Percentiles rank a stretch among this genome's conserved stretches.
phyloP scores from a whole-genome alignment of 78 protist species.

The Diacronema lutheri region DNA sequence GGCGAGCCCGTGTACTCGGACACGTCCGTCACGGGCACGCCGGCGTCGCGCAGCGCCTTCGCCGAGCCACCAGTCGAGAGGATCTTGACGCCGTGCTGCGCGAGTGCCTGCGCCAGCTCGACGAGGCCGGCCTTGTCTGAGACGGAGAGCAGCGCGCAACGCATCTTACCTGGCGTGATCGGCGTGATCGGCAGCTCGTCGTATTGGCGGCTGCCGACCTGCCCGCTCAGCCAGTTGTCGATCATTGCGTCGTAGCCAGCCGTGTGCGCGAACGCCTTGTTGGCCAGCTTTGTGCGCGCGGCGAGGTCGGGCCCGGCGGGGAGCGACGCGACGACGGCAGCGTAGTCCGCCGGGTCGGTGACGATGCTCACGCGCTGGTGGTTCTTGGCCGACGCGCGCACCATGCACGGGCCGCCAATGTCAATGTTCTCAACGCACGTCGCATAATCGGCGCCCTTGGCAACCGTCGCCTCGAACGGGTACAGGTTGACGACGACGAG shows the following conservation, averaged over 20 bases:
- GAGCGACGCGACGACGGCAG: neutral
- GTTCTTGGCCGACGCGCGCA: slow-evolving; percentile 50
- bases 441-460: slow-evolving; percentile 38
- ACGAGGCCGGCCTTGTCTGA: slow-evolving; percentile 42
- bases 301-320: slow-evolving; percentile 5
- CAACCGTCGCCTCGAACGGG: slow-evolving; percentile 52
- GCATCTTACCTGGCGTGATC: too few relatives aligned
- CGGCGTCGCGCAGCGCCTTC: slow-evolving; percentile 49
- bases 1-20: slow-evolving; percentile 45
- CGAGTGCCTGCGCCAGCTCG: slow-evolving; percentile 30
- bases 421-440: slow-evolving; percentile 54
- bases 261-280: slow-evolving; percentile 45
- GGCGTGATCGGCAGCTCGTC: too few relatives aligned
- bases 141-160: slow-evolving; percentile 43
- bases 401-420: slow-evolving; percentile 57
- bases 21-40: slow-evolving; percentile 32
- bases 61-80: slow-evolving; percentile 61
- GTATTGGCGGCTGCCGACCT: too few relatives aligned
- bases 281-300: slow-evolving; percentile 16
- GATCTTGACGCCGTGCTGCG: neutral
- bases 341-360: slow-evolving; percentile 17
- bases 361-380: slow-evolving; percentile 28
- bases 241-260: slow-evolving; percentile 47
- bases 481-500: slow-evolving; percentile 46
- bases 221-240: slow-evolving; percentile 17